Conservation (phyloP, 2,329 filamentous ascomycete genomes). For the Aureobasidium sp. region DNA sequence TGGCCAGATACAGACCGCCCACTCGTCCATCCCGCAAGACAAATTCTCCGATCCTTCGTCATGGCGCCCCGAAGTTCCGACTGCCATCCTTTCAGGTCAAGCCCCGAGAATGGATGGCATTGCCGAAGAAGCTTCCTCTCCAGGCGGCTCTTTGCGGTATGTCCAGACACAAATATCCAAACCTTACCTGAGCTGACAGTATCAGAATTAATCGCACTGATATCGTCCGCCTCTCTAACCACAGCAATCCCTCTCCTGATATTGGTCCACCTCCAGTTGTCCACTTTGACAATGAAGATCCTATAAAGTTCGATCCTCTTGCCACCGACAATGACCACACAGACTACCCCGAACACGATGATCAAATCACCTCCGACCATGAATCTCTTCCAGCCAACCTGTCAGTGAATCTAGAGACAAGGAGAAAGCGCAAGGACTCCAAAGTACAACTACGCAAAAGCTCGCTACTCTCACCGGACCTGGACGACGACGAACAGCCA, state of each 20-base stretch:
- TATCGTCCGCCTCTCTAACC: slow-evolving; percentile 43
- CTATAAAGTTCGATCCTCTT: slow-evolving; percentile 38
- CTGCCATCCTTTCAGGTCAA: slow-evolving; percentile 39
- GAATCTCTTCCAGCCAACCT: slow-evolving; percentile 33
- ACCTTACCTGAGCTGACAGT: slow-evolving; percentile 26
- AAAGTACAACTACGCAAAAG: slow-evolving; percentile 36
- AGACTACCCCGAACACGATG: slow-evolving; percentile 5
- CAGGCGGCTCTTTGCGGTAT: slow-evolving; percentile 55
- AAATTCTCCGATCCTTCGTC: slow-evolving; percentile 21
- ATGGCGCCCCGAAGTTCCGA: slow-evolving; percentile 17
- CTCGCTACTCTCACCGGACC: slow-evolving; percentile 35
- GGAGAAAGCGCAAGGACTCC: slow-evolving; percentile 47
- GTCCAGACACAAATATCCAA: background rate
- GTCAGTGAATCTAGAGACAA: slow-evolving; percentile 45
- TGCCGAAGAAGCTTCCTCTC: slow-evolving; percentile 60
- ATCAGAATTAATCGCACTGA: slow-evolving; percentile 54
- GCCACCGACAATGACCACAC: background rate
- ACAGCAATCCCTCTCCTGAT: slow-evolving; percentile 57
- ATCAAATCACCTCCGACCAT: slow-evolving; percentile 23
- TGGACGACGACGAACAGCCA: slow-evolving; percentile 28
- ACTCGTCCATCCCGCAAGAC: slow-evolving; percentile 16
- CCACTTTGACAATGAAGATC: slow-evolving; percentile 45
- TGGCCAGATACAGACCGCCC: slow-evolving; percentile 35
- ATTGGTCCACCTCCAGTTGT: slow-evolving; percentile 54
- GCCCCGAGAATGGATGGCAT: slow-evolving; percentile 54